Evolutionary conservation across 345 rosid species (phyloP), one percentile per base, ranked within the genome.

Genomic region (Lumnitzera littorea): DNA sequence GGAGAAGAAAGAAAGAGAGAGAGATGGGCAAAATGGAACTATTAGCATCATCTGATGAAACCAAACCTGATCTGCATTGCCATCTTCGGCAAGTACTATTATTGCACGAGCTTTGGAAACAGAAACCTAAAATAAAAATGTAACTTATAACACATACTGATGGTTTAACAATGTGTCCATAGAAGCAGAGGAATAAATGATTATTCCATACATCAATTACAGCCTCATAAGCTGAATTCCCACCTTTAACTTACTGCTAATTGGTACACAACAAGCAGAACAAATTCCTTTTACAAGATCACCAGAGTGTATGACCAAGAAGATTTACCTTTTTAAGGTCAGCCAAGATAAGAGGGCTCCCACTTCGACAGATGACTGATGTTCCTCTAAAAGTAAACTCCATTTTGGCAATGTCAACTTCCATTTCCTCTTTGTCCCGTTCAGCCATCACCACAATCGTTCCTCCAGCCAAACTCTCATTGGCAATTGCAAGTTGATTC

Each of bases 61-160:
- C 62, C 51, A 71, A 65, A 86, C 92, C 92, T 86, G 92, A 66
- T 86, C 89, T 65, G 92, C 92, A 74, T 86, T 86, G 71, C 89
- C 92, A 60, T 83, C 92, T 50, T 76, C 85, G 55, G 92, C 92
- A 60, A 86, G 87, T 66, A 86, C 87, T 66, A 86, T 41, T 68
- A 86, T 76, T 48, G 89, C 85, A 67, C 85, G 82, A 57, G 87
- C 87, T 71, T 83, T 86, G 63, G 89, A 86, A 66, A 86, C 92
- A 53, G 92, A 86, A 48, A 86, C 87, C 92, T 86, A 51, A 68
- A 50, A 46, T 48, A 51, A 62, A 36, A 24, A 9, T 11, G 15
- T n/a, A 58, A 60, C 13, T 55, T 16, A 55, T 13, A 46, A 51
- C 17, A 51, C 17, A 25, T 9, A 49, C 31, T 12, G 49, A 20